A percentile compares a stretch with the other conserved stretches of the same genome.
These are phyloP conservation scores for Monosporozyma unispora DNA, from an alignment of 805 yeast genomes.

Conservation along the genomic window DNA sequence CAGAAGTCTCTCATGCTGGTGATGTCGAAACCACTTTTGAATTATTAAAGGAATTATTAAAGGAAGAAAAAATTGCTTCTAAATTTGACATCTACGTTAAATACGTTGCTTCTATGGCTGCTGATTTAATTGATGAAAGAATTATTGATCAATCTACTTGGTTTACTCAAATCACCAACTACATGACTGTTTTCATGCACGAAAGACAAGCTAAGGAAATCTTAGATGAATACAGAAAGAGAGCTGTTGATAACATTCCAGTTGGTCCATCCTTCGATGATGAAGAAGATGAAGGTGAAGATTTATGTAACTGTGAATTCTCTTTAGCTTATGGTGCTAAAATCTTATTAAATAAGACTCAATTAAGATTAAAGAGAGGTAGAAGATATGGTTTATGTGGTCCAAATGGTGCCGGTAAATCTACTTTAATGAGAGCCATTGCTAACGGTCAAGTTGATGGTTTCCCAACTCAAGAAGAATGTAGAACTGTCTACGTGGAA, in stretches of 20 bases:
- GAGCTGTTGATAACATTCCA: constrained; percentile 97
- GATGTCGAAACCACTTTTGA: constrained; percentile 79
- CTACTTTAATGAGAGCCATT: constrained; percentile 95
- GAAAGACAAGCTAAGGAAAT: constrained; percentile 83
- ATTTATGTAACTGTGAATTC: constrained; percentile 99
- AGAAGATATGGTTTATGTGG: constrained; percentile 99
- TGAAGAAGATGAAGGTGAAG: constrained; percentile 98
- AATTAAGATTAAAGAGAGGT: constrained; percentile 96
- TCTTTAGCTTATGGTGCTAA: constrained; percentile 99
- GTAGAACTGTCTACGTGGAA: constrained; percentile 98
- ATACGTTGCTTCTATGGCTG: constrained; percentile 94
- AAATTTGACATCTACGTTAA: constrained; percentile 72
- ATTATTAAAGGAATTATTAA: constrained; percentile 67
- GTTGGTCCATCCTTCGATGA: constrained; percentile 93
- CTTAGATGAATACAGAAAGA: constrained; percentile 90
- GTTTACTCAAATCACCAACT: constrained; percentile 82
- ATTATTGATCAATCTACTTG: constrained; percentile 85
- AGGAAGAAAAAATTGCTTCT: constrained; percentile 55
- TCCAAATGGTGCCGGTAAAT: constrained; percentile 99
- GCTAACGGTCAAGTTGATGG: constrained; percentile 99
- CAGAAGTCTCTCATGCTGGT: constrained; percentile 99
- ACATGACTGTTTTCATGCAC: constrained; percentile 92
- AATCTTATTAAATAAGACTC: constrained; percentile 98
- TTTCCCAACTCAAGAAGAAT: constrained; percentile 98
- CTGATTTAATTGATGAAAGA: constrained; percentile 98